Evolutionary conservation across 176 grass and related monocot genomes (phyloP), one percentile per base, ranked within the genome.

Genomic region (Typha latifolia): DNA sequence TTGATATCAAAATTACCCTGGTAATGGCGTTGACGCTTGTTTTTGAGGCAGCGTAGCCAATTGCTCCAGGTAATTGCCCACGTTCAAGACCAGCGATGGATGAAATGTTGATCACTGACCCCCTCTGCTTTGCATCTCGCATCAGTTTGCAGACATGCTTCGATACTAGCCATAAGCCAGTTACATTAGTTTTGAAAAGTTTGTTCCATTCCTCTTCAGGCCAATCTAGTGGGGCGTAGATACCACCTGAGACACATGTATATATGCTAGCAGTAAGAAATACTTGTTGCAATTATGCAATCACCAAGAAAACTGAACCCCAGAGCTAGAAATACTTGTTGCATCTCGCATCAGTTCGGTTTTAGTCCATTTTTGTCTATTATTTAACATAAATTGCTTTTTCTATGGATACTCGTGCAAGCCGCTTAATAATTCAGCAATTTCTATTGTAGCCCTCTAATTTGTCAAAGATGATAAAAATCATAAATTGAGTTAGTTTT

Each of bases 201-300:
- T 49, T 12, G n/a, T 76, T 66, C 82, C 82, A 85, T 55, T 85
- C 78, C 21, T 70, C 77, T 61, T 85, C 76, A 0, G 82, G 32
- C 82, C 82, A 85, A 51, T 80, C 72, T 27, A 80, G n/a, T 51
- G 74, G 15, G n/a, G 61, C 70, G 56, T 79, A 64, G 21, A 84
- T 76, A 18, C 27, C 63, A 21, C 64, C 82, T 84, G 71, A 62
- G 12, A 11, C 26, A 56, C 1, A 19, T 8, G 47, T 11, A 18
- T 7, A 32, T 3, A 15, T 32, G 13, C 13, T 9, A 32, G 23
- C 23, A 66, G 31, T 14, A 66, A 48, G 6, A 48, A 21, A 29
- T 4, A 16, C 43, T 32, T 8, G 32, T 18, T 4, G 0, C 6
- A 5, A 21, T 66, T 26, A 4, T 14, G 14, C 19, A 14, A 63